These are phyloP conservation scores for Nosema muscidifuracis DNA, from an alignment of 371 early-diverging fungal genomes.

Conservation along the genomic window DNA sequence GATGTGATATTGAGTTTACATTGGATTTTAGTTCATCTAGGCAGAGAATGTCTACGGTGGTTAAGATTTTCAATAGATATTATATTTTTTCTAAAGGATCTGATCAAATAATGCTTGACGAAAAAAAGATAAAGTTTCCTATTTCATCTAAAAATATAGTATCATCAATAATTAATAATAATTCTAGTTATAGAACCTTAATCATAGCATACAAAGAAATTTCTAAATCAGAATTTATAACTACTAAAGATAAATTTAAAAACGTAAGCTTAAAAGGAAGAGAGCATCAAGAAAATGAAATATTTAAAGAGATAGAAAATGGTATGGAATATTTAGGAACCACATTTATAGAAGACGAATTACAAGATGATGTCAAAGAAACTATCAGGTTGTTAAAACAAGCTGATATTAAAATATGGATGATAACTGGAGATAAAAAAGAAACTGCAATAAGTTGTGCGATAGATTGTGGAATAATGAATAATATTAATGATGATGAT, in stretches of 20 bases:
- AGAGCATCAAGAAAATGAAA: conserved; percentile 66
- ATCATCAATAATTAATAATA: conserved; percentile 65
- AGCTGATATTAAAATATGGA: conserved; percentile 94
- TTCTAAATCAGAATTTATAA: conserved; percentile 68
- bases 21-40: conserved; percentile 59
- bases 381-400: conserved; percentile 83
- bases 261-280: conserved; percentile 64
- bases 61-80: conserved; percentile 29
- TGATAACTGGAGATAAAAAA: conserved; percentile 98
- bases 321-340: conserved; percentile 77
- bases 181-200: conserved; percentile 77
- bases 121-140: conserved; percentile 10
- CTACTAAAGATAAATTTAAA: conserved; percentile 64
- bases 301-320: conserved; percentile 71
- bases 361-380: conserved; percentile 83
- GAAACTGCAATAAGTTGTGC: conserved; percentile 87
- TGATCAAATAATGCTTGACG: conserved; percentile 65
- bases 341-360: conserved; percentile 95
- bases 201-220: conserved; percentile 71
- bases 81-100: conserved; percentile 77
- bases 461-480: conserved; percentile 46
- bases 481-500: neutral
- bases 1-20: conserved; percentile 15
- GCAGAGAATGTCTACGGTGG: conserved; percentile 60
- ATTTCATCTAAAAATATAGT: neutral